phyloP scores from a whole-genome alignment of 352 stramenopile species.

The Globisporangium carolinianum region DNA sequence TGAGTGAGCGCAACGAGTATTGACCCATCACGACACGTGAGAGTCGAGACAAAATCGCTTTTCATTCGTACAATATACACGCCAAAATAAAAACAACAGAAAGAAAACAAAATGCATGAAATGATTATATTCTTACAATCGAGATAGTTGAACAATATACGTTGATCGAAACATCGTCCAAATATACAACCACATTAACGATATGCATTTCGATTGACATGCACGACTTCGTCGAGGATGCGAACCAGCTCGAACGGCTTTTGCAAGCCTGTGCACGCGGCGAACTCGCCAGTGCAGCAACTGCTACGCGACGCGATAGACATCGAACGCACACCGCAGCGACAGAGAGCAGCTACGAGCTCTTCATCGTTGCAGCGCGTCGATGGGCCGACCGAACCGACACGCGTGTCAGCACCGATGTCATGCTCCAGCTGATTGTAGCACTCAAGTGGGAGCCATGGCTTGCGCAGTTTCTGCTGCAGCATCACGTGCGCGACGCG shows the following conservation, averaged over 20 bases:
- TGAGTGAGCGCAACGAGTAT: too few relatives aligned
- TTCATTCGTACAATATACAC: too few relatives aligned
- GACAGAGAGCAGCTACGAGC: slow-evolving; percentile 3
- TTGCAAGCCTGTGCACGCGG: neutral
- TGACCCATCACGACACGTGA: too few relatives aligned
- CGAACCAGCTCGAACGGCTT: neutral
- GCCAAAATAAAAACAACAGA: too few relatives aligned
- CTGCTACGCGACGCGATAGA: neutral
- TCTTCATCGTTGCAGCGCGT: slow-evolving; percentile 13
- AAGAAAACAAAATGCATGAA: too few relatives aligned
- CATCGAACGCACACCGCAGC: neutral
- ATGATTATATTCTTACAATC: too few relatives aligned
- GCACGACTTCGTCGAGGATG: too few relatives aligned
- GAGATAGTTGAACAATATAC: too few relatives aligned
- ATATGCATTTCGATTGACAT: too few relatives aligned
- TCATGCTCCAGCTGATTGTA: slow-evolving; percentile 20
- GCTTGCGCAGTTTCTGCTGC: slow-evolving; percentile 27
- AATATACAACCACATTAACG: too few relatives aligned
- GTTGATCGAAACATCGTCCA: too few relatives aligned
- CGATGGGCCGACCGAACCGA: slow-evolving; percentile 13
- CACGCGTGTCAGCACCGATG: neutral
- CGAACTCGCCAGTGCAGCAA: neutral
- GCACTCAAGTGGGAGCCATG: slow-evolving; percentile 20
- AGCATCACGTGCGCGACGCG: slow-evolving; percentile 23
- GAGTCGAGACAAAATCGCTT: too few relatives aligned